Conservation (phyloP, 306 rosid genomes). For the Alnus glutinosa region DNA sequence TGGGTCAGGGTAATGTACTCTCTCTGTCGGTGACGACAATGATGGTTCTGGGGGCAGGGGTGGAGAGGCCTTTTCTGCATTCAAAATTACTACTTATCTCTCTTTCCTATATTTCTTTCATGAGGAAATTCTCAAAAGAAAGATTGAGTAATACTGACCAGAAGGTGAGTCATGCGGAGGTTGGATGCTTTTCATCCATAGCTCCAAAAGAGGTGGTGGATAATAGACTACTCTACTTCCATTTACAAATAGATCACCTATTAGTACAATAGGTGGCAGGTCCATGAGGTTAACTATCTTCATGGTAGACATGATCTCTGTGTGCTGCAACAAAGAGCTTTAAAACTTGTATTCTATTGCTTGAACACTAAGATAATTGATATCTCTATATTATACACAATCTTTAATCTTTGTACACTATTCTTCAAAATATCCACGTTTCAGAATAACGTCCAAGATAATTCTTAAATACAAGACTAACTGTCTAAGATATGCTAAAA, state of each 20-base stretch:
- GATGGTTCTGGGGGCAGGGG: conserved; percentile 61
- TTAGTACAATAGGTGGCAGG: conserved; percentile 63
- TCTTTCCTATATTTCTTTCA: conserved; percentile 3
- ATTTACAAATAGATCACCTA: conserved; percentile 45
- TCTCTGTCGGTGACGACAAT: conserved; percentile 42
- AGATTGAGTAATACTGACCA: conserved; percentile 49
- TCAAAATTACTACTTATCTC: conserved; percentile 13
- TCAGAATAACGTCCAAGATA: conserved; percentile 1
- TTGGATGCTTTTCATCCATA: conserved; percentile 64
- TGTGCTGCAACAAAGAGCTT: conserved; percentile 40
- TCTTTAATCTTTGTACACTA: background rate
- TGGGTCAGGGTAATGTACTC: conserved; percentile 39
- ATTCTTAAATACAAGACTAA: conserved; percentile 1
- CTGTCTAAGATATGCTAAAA: background rate
- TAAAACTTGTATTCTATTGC: conserved; percentile 6
- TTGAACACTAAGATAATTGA: conserved; percentile 4
- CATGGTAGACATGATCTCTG: conserved; percentile 35
- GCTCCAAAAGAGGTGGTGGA: conserved; percentile 64
- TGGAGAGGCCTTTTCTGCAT: conserved; percentile 52
- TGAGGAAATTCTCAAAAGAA: conserved; percentile 1
- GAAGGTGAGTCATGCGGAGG: conserved; percentile 55
- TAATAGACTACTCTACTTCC: conserved; percentile 58
- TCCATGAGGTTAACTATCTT: conserved; percentile 72
- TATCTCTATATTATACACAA: conserved; percentile 1
- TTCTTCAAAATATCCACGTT: background rate